Evolutionary conservation across 176 grass and related monocot genomes (phyloP).

Genomic region (Coix lacrymajobi): DNA sequence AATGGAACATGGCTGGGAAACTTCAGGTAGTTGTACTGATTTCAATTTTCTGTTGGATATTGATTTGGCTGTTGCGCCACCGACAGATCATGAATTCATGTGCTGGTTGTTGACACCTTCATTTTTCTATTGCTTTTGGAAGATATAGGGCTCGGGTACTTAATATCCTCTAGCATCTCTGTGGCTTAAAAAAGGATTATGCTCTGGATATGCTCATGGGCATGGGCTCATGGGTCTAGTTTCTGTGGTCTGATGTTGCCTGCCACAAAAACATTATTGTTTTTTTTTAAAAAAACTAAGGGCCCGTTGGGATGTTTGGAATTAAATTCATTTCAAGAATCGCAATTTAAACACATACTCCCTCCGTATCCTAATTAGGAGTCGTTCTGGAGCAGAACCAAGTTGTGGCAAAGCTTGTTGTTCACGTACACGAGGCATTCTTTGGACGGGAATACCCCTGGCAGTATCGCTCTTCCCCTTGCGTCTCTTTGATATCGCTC

Average conservation of each 20-base stretch:
- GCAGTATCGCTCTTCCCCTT: no score
- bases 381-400: no score
- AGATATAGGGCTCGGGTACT: neutral
- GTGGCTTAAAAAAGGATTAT: neutral
- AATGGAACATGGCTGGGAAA: neutral
- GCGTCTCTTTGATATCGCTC: no score
- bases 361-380: no score
- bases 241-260: neutral
- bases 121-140: neutral
- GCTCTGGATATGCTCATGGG: neutral
- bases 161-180: slow-evolving; percentile 13
- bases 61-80: neutral
- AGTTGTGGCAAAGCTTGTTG: no score
- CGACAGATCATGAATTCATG: neutral
- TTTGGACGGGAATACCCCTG: no score
- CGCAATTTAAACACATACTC: no score
- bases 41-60: neutral
- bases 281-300: neutral
- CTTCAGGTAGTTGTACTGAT: neutral
- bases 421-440: no score
- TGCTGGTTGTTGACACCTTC: neutral
- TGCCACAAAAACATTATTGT: neutral
- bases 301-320: no score
- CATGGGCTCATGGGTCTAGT: neutral
- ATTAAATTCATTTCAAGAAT: no score